Percentiles rank a stretch among this genome's conserved stretches.
phyloP scores from a whole-genome alignment of 768 basidiomycete genomes.

The Xerocomellus amylosporus region DNA sequence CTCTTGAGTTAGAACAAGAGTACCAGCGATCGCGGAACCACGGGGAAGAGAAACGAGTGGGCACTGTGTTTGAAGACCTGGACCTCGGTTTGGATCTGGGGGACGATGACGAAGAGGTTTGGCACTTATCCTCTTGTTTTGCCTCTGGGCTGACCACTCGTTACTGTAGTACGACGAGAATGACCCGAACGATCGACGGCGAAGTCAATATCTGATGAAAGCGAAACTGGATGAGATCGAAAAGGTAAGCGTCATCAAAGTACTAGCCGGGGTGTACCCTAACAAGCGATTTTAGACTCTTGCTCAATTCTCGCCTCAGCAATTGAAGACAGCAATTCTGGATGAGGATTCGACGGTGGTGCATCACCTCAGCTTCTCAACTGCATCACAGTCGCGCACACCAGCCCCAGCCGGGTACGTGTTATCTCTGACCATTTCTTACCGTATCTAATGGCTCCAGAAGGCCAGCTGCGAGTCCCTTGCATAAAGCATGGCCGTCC shows the following conservation, averaged over 20 bases:
- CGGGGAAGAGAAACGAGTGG: constrained; percentile 44
- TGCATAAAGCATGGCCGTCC: constrained; percentile 40
- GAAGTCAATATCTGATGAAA: constrained; percentile 72
- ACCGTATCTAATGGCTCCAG: constrained; percentile 7
- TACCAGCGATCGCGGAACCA: constrained; percentile 32
- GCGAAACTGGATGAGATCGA: constrained; percentile 80
- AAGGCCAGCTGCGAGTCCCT: constrained; percentile 11
- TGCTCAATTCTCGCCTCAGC: constrained; percentile 63
- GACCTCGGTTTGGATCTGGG: constrained; percentile 43
- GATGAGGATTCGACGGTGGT: constrained; percentile 23
- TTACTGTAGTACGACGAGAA: constrained; percentile 56
- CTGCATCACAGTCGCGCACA: constrained; percentile 11
- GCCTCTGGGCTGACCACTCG: constrained; percentile 14
- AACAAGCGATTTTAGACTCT: constrained; percentile 44
- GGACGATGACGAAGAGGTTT: constrained; percentile 43
- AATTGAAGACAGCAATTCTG: constrained; percentile 21
- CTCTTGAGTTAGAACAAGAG: constrained; percentile 31
- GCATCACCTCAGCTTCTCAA: constrained; percentile 19
- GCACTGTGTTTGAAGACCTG: constrained; percentile 45
- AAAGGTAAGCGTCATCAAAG: constrained; percentile 41
- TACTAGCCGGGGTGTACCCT: constrained; percentile 1
- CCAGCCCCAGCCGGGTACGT: constrained; percentile 22
- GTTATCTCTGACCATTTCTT: constrained; percentile 3
- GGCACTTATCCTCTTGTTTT: constrained; percentile 16
- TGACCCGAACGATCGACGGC: constrained; percentile 71